These are phyloP conservation scores for Geotrichum carabidarum DNA, from an alignment of 1,139 yeast species.

Conservation along the genomic window DNA sequence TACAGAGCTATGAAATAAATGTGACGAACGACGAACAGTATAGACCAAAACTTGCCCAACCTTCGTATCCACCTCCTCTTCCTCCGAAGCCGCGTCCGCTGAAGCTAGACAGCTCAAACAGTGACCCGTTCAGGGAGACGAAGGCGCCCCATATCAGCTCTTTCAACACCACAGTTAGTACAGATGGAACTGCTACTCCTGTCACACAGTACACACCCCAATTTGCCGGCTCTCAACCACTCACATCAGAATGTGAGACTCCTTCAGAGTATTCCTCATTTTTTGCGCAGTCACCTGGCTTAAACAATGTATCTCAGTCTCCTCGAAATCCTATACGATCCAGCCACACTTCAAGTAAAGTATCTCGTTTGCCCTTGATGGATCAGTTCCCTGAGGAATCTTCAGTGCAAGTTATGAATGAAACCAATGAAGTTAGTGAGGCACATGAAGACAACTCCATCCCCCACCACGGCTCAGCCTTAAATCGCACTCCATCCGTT, in stretches of 20 bases:
- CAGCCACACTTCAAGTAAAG: neutral
- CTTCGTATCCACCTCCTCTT: neutral
- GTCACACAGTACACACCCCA: too few relatives aligned
- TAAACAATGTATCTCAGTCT: neutral
- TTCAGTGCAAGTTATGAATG: too few relatives aligned
- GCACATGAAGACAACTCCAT: neutral
- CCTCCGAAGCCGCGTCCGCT: neutral
- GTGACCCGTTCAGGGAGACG: neutral
- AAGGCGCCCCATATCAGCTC: too few relatives aligned
- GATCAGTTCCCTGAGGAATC: too few relatives aligned
- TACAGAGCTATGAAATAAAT: too few relatives aligned
- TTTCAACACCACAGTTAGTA: too few relatives aligned
- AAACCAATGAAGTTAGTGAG: too few relatives aligned
- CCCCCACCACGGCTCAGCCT: neutral
- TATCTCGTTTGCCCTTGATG: too few relatives aligned
- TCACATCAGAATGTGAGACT: neutral
- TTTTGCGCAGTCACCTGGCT: neutral
- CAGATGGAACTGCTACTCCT: too few relatives aligned
- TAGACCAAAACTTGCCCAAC: too few relatives aligned
- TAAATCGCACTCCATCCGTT: neutral
- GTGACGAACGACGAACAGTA: too few relatives aligned
- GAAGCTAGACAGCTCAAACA: neutral
- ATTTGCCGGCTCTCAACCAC: too few relatives aligned
- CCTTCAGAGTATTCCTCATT: neutral
- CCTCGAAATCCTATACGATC: neutral